Base-by-base conservation (phyloP, 1,284 basidiomycete species). In the Leccinum solheimii region DNA sequence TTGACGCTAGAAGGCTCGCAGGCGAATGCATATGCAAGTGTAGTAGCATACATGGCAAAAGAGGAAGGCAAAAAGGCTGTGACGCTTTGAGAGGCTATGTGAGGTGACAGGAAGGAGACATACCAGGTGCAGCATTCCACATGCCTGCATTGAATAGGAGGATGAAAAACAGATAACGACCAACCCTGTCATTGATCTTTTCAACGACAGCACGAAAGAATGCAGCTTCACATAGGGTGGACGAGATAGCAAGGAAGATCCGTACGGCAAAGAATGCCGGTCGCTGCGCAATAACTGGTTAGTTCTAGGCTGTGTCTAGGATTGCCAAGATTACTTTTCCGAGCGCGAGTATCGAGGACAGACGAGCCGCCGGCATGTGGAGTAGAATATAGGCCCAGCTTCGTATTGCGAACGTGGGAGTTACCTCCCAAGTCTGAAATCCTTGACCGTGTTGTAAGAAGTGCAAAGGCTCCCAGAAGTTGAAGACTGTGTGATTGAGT, bases 361-460 rank as follows among this genome's bases (percentile, higher is more conserved):
- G 55, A 55, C 74, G 79, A 49, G 83, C 81, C n/a, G 87, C 83
- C 23, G 88, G 69, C 52, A 86, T 72, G 77, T 95, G 94, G 14
- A 96, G 72, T 38, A 94, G 73, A 61, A 97, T 84, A 75, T 98
- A 99, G 9, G 94, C 87, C 95, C 95, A 99, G 65, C 93, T 96
- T 63, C 97, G 83, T 65, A 99, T 90, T 6, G 95, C 89, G 72
- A 91, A 98, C 60, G 86, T 78, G 6, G 97, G 95, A 10, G 95
- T 93, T 7, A 94, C 88, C 74, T 99, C 97, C 97, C 97, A 99
- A 1, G 97, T 98, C 77, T 99, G 95, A 76, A 99, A 98, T 7
- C 92, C 94, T 67, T 88, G 81, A 32, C 92, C 92, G 66, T 87
- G 80, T 66, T 88, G 84, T 58, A 96, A 80, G 76, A 95, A 95